Evolutionary conservation across 1,284 basidiomycete genomes (phyloP).

Genomic region (Cryptococcus hybrid): DNA sequence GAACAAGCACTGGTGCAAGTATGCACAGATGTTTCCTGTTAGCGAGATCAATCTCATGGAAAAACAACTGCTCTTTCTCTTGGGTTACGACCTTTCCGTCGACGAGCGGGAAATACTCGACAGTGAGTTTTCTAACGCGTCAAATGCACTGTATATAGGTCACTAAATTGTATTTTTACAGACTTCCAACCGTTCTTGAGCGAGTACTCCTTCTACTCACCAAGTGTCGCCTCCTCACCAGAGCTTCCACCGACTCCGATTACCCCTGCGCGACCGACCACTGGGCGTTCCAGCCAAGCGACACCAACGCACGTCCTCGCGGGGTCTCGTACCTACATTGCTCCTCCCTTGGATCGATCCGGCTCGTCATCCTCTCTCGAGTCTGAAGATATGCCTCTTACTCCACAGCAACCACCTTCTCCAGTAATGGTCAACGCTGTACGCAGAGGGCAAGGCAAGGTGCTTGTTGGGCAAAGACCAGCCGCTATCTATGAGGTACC

Average conservation of each 20-base stretch:
- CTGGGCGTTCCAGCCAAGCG: conserved; percentile 8
- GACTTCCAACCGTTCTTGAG: conserved; percentile 25
- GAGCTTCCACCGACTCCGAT: conserved; percentile 33
- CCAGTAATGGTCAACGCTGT: conserved; percentile 3
- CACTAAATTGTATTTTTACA: not conserved
- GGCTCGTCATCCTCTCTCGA: conserved; percentile 49
- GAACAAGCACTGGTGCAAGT: conserved; percentile 85
- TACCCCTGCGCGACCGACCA: conserved; percentile 27
- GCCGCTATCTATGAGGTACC: conserved; percentile 28
- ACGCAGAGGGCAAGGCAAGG: not conserved
- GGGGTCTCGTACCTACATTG: conserved; percentile 26
- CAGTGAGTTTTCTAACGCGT: conserved; percentile 2
- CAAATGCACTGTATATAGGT: not conserved
- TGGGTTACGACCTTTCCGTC: conserved; percentile 87
- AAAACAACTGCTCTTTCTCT: conserved; percentile 82
- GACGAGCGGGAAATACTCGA: conserved; percentile 69
- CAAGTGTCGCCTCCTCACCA: conserved; percentile 24
- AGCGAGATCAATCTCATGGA: conserved; percentile 89
- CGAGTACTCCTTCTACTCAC: conserved; percentile 39
- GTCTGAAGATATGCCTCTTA: conserved; percentile 39
- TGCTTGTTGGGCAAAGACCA: conserved; percentile 12
- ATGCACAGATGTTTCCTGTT: conserved; percentile 67
- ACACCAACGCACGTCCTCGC: conserved; percentile 27
- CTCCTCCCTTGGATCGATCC: conserved; percentile 48
- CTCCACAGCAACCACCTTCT: conserved; percentile 27